Evolutionary conservation across 2,329 filamentous ascomycete species (phyloP), one percentile per base, ranked within the genome.

Genomic region (Metarhizium brunneum): DNA sequence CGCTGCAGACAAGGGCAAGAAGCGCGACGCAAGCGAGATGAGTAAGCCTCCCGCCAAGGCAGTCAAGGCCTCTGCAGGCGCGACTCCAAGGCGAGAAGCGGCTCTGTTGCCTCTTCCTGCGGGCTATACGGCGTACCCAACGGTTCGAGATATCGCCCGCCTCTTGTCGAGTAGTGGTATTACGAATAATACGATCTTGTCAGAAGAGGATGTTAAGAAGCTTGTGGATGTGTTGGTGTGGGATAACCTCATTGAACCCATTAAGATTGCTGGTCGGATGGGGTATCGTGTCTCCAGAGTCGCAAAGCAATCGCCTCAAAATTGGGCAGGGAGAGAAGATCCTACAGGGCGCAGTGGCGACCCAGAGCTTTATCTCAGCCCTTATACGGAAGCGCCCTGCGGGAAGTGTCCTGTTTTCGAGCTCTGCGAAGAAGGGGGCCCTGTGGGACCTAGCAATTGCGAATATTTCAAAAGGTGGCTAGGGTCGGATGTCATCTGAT

Each of bases 371-470:
- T 73, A 73, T 53, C 65, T 78, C 61, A 95, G 92, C 63, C 88
- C 88, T 3, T 83, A 92, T 61, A 95, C 89, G 2, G 91, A 96
- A 69, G 86, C 87, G 2, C 94, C 94, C 1, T 99, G 94, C 69
- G 92, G 92, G 2, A 80, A 84, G 55, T 99, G 94, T 70, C 94
- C 94, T 0, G 92, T 96, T 2, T 96, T 96, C 68, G 87, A 94
- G 56, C 79, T 97, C 2, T 99, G 94, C 68, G 87, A 90, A 61
- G 90, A 95, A 58, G 91, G 90, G 6, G 92, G 92, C 0, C 90
- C 91, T 0, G 90, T 99, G 25, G 95, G 87, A 64, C 90, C 92
- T 0, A 87, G 84, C 61, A 95, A 87, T 52, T 99, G 94, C 71
- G 87, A 90, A 54, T 99, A 99, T 68, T 96, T 95, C 66, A 82